Evolutionary conservation across 2,329 filamentous ascomycete genomes (phyloP), one percentile per base, ranked within the genome.

Genomic region (Exophiala spinifera): DNA sequence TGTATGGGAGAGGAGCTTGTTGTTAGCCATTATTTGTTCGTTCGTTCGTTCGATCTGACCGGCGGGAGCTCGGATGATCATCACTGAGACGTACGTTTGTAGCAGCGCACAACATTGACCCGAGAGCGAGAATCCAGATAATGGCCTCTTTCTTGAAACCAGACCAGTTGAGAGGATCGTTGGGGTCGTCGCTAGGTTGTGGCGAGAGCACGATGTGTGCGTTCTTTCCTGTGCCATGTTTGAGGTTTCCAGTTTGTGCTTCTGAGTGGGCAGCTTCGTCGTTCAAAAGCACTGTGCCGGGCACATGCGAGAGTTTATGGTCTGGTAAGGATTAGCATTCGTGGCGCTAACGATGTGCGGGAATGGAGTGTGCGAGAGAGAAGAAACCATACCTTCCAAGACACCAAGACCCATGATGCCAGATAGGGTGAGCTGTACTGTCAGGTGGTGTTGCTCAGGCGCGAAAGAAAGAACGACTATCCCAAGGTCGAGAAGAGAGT

Each of bases 121-220:
- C 66, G 36, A 66, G 60, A 21, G 52, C 65, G 5, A 65, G 62
- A 20, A 67, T 57, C n/a, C 36, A 60, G 28, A 65, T 64, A 25
- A 65, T 64, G 25, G 64, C 14, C 17, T 43, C 20, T 25, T 54
- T 54, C 21, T 47, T 47, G 3, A 40, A 7, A 8, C 13, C 13
- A 11, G 60, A 51, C 63, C 63, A 65, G 15, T 64, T 64, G 53
- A 66, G 43, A 4, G 64, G 64, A 43, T 66, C 63, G 52, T 66
- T 65, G 10, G 64, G 63, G 36, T 66, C 61, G 3, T 44, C 51
- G n/a, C 53, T 56, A 17, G 64, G 64, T 28, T 57, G 61, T 5
- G 63, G 64, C 15, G 60, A 51, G 5, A 66, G 42, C 8, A 62
- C 36, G 39, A 58, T 56, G 10, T 36, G 28, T 10, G 28, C 45